Percentiles rank a stretch among this genome's conserved stretches.
These are phyloP conservation scores for Setomelanomma holmii DNA, from an alignment of 2,329 filamentous ascomycete genomes.

Conservation along the genomic window DNA sequence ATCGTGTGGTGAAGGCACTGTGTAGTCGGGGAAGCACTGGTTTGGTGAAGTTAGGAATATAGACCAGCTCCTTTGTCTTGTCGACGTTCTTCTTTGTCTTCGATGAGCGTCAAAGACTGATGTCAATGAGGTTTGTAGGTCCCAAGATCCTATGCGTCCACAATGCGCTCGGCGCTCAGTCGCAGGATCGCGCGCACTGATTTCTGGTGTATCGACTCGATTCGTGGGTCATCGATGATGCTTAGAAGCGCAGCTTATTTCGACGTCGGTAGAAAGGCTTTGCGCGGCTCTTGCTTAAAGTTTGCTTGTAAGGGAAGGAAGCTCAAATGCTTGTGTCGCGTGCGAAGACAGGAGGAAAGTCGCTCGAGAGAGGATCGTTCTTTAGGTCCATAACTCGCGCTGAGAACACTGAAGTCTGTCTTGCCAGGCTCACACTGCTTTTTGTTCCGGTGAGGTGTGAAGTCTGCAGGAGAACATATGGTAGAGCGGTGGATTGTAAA, in stretches of 20 bases:
- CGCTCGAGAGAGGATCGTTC: conserved; percentile 44
- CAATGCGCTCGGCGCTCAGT: conserved; percentile 3
- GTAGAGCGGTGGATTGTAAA: conserved; percentile 17
- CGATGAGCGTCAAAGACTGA: neutral
- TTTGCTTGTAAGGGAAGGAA: conserved; percentile 4
- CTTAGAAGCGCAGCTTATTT: no score
- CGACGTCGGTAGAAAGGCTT: no score
- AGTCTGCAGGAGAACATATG: conserved; percentile 15
- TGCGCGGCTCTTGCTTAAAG: neutral
- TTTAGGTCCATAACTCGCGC: conserved; percentile 44
- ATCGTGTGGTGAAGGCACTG: neutral
- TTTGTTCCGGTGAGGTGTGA: neutral
- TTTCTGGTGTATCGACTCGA: neutral
- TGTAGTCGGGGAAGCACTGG: neutral
- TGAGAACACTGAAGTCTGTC: neutral
- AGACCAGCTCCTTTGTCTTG: neutral
- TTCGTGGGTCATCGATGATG: neutral
- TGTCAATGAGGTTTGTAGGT: conserved; percentile 11
- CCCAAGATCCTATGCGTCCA: conserved; percentile 6
- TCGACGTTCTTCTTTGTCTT: conserved; percentile 6
- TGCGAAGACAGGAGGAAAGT: conserved; percentile 41
- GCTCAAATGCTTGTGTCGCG: conserved; percentile 20
- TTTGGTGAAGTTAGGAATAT: conserved; percentile 4
- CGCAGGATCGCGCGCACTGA: neutral
- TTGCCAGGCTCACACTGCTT: neutral